Evolutionary conservation across 1,284 basidiomycete species (phyloP).

Genomic region (Phenoliferia sp.): DNA sequence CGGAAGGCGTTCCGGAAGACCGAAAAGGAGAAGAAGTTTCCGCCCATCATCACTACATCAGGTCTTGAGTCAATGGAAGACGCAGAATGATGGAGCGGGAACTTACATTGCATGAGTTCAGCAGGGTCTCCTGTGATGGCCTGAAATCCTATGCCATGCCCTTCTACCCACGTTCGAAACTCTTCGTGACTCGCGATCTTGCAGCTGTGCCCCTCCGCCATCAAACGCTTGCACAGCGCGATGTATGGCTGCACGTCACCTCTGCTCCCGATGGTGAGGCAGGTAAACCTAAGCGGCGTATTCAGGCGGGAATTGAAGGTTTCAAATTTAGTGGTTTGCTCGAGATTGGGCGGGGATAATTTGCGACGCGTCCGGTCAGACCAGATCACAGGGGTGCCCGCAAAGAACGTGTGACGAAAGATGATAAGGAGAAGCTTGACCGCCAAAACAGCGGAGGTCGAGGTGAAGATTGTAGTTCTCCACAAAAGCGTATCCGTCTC

Average conservation of each 20-base stretch:
- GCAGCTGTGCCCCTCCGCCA: conserved; percentile 78
- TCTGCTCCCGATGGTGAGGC: conserved; percentile 83
- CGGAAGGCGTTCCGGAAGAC: conserved; percentile 85
- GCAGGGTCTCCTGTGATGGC: conserved; percentile 95
- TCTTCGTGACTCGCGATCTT: conserved; percentile 90
- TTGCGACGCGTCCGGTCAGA: too few species aligned
- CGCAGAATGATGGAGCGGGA: neutral
- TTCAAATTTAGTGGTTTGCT: too few species aligned
- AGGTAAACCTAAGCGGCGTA: conserved; percentile 76
- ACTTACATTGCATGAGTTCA: conserved; percentile 57
- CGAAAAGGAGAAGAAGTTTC: conserved; percentile 90
- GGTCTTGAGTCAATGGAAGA: conserved; percentile 51
- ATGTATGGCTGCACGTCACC: conserved; percentile 59
- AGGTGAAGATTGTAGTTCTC: too few species aligned
- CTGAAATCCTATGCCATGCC: conserved; percentile 81
- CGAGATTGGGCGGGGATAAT: too few species aligned
- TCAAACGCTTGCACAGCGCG: conserved; percentile 83
- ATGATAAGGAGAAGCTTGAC: too few species aligned
- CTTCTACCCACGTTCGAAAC: conserved; percentile 91
- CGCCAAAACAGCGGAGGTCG: too few species aligned
- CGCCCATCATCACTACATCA: conserved; percentile 70
- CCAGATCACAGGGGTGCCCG: too few species aligned
- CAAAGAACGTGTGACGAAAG: too few species aligned
- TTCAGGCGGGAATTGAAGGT: conserved; percentile 91
- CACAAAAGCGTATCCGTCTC: too few species aligned